A percentile compares a stretch with the other conserved stretches of the same genome.
Evolutionary conservation across 371 early-diverging fungal species (phyloP).

Genomic region (Apophysomyces ossiformis): DNA sequence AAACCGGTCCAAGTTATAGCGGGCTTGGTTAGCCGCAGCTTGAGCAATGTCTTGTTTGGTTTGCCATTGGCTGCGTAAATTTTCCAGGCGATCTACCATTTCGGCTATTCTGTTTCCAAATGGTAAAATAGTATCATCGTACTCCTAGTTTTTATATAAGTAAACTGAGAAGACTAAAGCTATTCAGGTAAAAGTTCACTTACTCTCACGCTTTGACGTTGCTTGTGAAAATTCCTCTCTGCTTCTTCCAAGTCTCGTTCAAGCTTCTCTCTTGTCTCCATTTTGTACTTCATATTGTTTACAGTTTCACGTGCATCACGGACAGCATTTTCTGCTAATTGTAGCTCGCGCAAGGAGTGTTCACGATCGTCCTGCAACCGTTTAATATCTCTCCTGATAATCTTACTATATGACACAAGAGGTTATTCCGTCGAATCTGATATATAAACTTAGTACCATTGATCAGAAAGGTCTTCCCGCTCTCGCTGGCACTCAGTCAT

Average conservation of each 20-base stretch:
- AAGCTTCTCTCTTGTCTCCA: slow-evolving; percentile 35
- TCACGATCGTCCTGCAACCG: slow-evolving; percentile 54
- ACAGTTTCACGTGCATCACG: slow-evolving; percentile 51
- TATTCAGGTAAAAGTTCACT: neutral
- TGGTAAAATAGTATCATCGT: slow-evolving; percentile 27
- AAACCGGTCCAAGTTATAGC: slow-evolving; percentile 43
- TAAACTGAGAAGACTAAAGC: no score
- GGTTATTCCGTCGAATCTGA: neutral
- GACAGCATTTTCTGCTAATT: slow-evolving; percentile 50
- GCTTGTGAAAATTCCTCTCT: slow-evolving; percentile 24
- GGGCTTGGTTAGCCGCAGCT: slow-evolving; percentile 31
- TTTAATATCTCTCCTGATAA: slow-evolving; percentile 56
- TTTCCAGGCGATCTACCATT: slow-evolving; percentile 33
- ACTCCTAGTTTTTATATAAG: slow-evolving; percentile 1
- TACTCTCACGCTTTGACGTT: slow-evolving; percentile 18
- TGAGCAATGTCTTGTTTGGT: slow-evolving; percentile 35
- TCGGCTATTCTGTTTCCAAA: slow-evolving; percentile 31
- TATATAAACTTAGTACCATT: slow-evolving; percentile 37
- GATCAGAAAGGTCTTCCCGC: slow-evolving; percentile 49
- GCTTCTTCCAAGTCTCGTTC: slow-evolving; percentile 32
- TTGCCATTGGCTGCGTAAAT: slow-evolving; percentile 30
- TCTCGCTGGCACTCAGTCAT: slow-evolving; percentile 72
- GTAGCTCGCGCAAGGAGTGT: slow-evolving; percentile 44
- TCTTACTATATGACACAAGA: slow-evolving; percentile 23
- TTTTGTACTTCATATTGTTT: slow-evolving; percentile 30